Conservation (phyloP, 306 rosid genomes). For the Castanopsis chinensis region DNA sequence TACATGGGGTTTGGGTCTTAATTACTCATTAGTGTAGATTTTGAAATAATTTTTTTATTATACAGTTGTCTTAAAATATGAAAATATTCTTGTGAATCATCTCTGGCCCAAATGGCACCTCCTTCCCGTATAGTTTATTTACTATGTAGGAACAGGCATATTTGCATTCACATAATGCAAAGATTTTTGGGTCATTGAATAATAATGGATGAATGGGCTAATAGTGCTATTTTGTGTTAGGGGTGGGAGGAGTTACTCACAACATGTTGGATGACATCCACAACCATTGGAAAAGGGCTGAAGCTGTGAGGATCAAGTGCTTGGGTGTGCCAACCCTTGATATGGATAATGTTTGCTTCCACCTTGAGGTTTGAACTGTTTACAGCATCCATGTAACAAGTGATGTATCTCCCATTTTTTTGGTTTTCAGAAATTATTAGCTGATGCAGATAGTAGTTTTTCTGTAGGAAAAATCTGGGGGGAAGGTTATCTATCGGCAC, state of each 20-base stretch:
- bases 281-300: conserved; percentile 89
- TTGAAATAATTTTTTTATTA: neutral
- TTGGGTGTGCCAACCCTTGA: conserved; percentile 96
- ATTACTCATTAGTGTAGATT: neutral
- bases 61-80: no score
- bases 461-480: conserved; percentile 79
- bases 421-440: conserved; percentile 9
- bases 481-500: conserved; percentile 60
- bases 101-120: no score
- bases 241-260: conserved; percentile 90
- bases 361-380: conserved; percentile 63
- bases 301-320: conserved; percentile 95
- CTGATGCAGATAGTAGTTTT: conserved; percentile 34
- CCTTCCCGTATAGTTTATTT: no score
- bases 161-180: neutral
- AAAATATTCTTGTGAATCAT: no score
- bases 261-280: conserved; percentile 89
- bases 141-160: neutral
- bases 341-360: conserved; percentile 87
- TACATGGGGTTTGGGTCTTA: neutral
- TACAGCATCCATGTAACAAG: neutral
- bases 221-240: conserved; percentile 41
- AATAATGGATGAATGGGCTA: neutral
- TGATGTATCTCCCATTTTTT: conserved; percentile 1
- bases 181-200: neutral